phyloP scores from a whole-genome alignment of 2,329 filamentous ascomycete genomes.

The Ceratocystis ficicola region DNA sequence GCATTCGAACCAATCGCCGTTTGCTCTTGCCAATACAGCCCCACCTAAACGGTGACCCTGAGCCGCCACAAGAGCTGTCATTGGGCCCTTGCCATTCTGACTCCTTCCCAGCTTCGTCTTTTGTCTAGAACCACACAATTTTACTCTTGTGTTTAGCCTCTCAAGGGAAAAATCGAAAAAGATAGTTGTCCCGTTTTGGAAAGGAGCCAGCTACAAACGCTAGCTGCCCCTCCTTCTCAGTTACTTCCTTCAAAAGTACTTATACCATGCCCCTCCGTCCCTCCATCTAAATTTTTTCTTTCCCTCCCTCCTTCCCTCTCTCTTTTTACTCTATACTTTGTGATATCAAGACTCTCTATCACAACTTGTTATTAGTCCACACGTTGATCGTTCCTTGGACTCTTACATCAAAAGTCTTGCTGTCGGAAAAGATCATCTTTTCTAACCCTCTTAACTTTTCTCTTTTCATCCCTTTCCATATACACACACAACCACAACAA shows the following conservation, averaged over 20 bases:
- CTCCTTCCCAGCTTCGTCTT: not conserved
- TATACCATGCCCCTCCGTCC: conserved; percentile 12
- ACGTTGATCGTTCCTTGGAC: conserved; percentile 19
- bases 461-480: not conserved
- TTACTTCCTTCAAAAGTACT: conserved; percentile 13
- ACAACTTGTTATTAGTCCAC: conserved; percentile 15
- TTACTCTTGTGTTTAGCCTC: not conserved
- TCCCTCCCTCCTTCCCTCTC: conserved; percentile 11
- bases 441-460: not conserved
- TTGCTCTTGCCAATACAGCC: not conserved
- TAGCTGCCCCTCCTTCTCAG: not conserved
- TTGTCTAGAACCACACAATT: not conserved
- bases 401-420: conserved; percentile 13
- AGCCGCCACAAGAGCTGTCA: conserved; percentile 4
- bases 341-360: conserved; percentile 15
- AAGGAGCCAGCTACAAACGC: not conserved
- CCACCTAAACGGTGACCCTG: conserved; percentile 11
- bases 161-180: not conserved
- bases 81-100: conserved; percentile 4
- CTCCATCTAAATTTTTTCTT: conserved; percentile 8
- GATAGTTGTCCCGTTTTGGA: not conserved
- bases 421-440: conserved; percentile 11
- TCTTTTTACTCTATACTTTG: conserved; percentile 12
- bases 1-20: conserved; percentile 10
- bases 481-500: conserved; percentile 33